Percentiles rank a stretch among this genome's conserved stretches.
These are phyloP conservation scores for Aulographum hederae DNA, from an alignment of 2,329 filamentous ascomycete genomes.

Conservation along the genomic window DNA sequence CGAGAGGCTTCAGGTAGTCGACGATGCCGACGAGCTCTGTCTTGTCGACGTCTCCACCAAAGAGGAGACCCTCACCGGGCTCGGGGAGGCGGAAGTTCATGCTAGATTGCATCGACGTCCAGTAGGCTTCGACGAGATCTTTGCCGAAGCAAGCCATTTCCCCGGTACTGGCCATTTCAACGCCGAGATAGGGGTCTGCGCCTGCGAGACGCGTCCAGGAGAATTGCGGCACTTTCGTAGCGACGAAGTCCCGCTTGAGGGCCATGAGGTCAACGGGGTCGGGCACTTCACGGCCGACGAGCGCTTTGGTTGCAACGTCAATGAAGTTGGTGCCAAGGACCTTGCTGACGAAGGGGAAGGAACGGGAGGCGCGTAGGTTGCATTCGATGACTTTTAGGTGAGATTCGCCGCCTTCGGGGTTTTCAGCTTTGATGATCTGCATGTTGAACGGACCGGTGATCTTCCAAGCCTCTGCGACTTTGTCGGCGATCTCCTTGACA, in stretches of 20 bases:
- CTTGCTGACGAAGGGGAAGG: slow-evolving; percentile 97
- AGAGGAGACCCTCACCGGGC: slow-evolving; percentile 84
- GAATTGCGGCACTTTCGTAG: slow-evolving; percentile 97
- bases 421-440: slow-evolving; percentile 92
- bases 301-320: slow-evolving; percentile 81
- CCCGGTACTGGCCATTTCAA: slow-evolving; percentile 93
- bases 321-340: slow-evolving; percentile 95
- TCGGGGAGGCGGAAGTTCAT: slow-evolving; percentile 99
- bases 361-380: slow-evolving; percentile 91
- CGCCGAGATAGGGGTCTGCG: slow-evolving; percentile 90
- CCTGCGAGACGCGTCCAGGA: slow-evolving; percentile 96
- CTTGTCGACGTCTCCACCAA: slow-evolving; percentile 66
- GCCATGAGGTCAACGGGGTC: slow-evolving; percentile 77
- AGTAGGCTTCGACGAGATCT: slow-evolving; percentile 91
- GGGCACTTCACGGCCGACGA: slow-evolving; percentile 71
- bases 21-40: slow-evolving; percentile 61
- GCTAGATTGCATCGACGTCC: slow-evolving; percentile 84
- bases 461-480: slow-evolving; percentile 91
- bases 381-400: slow-evolving; percentile 93
- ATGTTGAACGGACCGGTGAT: slow-evolving; percentile 99
- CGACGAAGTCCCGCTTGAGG: slow-evolving; percentile 75
- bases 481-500: slow-evolving; percentile 87
- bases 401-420: slow-evolving; percentile 55
- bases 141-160: slow-evolving; percentile 99
- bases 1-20: slow-evolving; percentile 71